Evolutionary conservation across 305 asterid genomes (phyloP).

Genomic region (Ajuga reptans): DNA sequence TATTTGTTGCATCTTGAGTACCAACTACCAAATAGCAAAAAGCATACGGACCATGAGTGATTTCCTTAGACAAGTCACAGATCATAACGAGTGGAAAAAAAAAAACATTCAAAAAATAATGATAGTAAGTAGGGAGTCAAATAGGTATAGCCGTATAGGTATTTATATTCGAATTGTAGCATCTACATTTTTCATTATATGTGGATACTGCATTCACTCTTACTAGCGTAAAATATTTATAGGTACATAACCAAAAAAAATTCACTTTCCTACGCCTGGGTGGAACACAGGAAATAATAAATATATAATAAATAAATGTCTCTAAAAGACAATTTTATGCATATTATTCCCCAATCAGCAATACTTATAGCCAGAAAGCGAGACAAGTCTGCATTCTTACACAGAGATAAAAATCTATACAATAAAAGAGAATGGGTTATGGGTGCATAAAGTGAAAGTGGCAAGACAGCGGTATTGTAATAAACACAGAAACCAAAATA

Average conservation of each 20-base stretch:
- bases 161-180: background rate
- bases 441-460: background rate
- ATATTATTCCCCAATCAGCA: constrained; percentile 9
- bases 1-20: background rate
- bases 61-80: background rate
- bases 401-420: background rate
- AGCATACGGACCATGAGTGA: background rate
- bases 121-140: too few relatives aligned
- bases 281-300: background rate
- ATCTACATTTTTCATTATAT: background rate
- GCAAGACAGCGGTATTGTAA: background rate
- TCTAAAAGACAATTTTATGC: background rate
- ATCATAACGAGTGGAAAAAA: background rate
- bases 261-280: background rate
- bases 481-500: background rate
- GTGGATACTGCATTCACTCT: background rate
- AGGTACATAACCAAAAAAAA: background rate
- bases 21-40: background rate
- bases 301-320: background rate
- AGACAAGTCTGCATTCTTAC: background rate
- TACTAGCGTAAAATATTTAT: background rate
- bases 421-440: background rate
- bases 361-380: background rate
- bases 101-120: constrained; percentile 2
- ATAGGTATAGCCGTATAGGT: background rate